Base-by-base conservation (phyloP, 495 filamentous ascomycete genomes). In the Peziza echinospora region DNA sequence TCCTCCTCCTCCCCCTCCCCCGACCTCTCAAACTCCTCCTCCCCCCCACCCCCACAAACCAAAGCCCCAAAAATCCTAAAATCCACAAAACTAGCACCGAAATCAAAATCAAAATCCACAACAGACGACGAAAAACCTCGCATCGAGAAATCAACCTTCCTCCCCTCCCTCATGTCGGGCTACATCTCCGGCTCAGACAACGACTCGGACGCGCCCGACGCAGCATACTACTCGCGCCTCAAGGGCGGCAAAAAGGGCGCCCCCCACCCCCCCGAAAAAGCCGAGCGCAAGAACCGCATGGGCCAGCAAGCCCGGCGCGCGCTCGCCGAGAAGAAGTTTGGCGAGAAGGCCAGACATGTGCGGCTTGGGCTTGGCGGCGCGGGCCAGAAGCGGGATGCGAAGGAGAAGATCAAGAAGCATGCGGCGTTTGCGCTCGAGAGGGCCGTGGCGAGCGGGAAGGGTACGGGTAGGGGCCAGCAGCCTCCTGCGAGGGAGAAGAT, bases 311-410 rank as follows among this genome's bases (percentile, higher is more conserved):
- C 82, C 6, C 75, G 89, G 10, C 79, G 82, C 28, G 72, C 76
- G 7, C 69, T 94, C 43, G 85, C 79, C 79, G 87, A 94, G 67
- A 87, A 92, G 67, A 94, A 93, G 59, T 94, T 69, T 55, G 83
- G 83, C 2, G 61, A 67, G 1, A 67, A 70, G 26, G 84, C 84
- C 11, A 55, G 60, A 22, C 49, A 23, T 19, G 22, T 43, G 16
- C 11, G 22, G n/a, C 41, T 23, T 23, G 21, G 41, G 3, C 41
- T 19, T 43, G 41, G 16, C 10, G 21, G 16, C 11, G n/a, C 10
- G 16, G n/a, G 8, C 26, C 8, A 67, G 26, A 62, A 63, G 44
- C 54, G 60, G 16, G 28, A 62, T 21, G 42, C 58, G 44, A 46
- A 59, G 9, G 44, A 26, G 10, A 46, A 53, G 10, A 49, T 50